Conservation (phyloP, 768 basidiomycete species). For the Pleurotus tuber-regium region DNA sequence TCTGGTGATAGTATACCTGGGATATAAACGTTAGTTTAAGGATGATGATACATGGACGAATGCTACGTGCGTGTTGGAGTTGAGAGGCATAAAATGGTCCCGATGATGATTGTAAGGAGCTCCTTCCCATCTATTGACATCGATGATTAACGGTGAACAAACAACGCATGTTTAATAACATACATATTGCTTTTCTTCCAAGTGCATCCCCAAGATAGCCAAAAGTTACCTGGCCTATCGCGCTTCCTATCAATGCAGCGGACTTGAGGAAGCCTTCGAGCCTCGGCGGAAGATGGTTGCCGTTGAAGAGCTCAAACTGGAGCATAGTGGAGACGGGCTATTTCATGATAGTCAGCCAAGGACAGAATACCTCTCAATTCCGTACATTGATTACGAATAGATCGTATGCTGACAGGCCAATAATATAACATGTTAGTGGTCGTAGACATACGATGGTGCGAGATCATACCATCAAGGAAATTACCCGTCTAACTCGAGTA, state of each 20-base stretch:
- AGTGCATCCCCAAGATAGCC: slow-evolving; percentile 65
- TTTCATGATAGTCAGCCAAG: neutral
- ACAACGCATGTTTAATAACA: too few species aligned
- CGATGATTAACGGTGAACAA: slow-evolving; percentile 6
- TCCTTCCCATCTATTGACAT: slow-evolving; percentile 64
- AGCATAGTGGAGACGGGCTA: slow-evolving; percentile 71
- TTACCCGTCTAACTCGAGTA: slow-evolving; percentile 51
- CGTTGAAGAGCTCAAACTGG: slow-evolving; percentile 59
- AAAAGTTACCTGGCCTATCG: slow-evolving; percentile 65
- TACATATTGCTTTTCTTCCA: slow-evolving; percentile 69
- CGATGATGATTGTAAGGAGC: slow-evolving; percentile 76
- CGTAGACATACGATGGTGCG: neutral
- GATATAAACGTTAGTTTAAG: too few species aligned
- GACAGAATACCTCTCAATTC: neutral
- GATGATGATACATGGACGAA: neutral
- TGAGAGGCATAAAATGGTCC: slow-evolving; percentile 67
- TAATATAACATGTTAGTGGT: neutral
- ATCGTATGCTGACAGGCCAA: slow-evolving; percentile 51
- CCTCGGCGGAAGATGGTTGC: slow-evolving; percentile 45
- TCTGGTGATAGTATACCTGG: slow-evolving; percentile 42
- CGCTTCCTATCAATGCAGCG: slow-evolving; percentile 67
- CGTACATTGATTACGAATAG: slow-evolving; percentile 21
- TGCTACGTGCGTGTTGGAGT: slow-evolving; percentile 51
- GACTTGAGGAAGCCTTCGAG: slow-evolving; percentile 64
- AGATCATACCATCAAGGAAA: slow-evolving; percentile 68